Evolutionary conservation across 768 basidiomycete species (phyloP).

Genomic region (Dioszegia hungarica): DNA sequence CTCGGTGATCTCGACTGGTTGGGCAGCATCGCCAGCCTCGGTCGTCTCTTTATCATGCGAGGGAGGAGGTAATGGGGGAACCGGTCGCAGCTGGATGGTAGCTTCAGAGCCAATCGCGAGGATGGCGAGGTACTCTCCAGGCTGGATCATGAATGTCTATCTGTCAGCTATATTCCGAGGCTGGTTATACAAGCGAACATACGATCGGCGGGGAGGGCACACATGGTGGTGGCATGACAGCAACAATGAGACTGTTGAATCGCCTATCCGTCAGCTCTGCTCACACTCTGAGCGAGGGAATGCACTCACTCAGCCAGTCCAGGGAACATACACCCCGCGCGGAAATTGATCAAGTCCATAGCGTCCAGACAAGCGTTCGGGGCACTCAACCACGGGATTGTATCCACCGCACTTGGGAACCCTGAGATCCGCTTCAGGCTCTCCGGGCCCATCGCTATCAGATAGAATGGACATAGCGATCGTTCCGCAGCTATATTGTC

Average conservation of each 20-base stretch:
- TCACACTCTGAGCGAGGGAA: background rate
- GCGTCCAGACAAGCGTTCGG: slow-evolving; percentile 20
- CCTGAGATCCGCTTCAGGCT: slow-evolving; percentile 7
- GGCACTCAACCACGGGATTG: slow-evolving; percentile 22
- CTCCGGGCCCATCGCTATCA: slow-evolving; percentile 31
- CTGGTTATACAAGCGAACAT: background rate
- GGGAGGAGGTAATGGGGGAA: background rate
- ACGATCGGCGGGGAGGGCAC: slow-evolving; percentile 19
- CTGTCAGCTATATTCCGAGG: background rate
- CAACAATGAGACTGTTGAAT: slow-evolving; percentile 39
- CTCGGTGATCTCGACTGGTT: too few relatives aligned
- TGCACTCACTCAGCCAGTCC: slow-evolving; percentile 36
- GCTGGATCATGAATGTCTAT: background rate
- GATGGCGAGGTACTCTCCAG: slow-evolving; percentile 15
- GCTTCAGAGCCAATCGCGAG: slow-evolving; percentile 41
- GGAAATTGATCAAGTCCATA: slow-evolving; percentile 36
- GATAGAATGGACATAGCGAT: slow-evolving; percentile 34
- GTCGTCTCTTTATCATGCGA: background rate
- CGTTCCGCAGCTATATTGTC: slow-evolving; percentile 24
- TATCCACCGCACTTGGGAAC: slow-evolving; percentile 8
- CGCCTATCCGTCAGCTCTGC: slow-evolving; percentile 14
- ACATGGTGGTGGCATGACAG: slow-evolving; percentile 24
- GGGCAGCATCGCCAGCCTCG: too few relatives aligned
- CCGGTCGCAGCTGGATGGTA: slow-evolving; percentile 6
- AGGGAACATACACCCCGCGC: slow-evolving; percentile 32